Evolutionary conservation across 2,329 filamentous ascomycete genomes (phyloP).

Genomic region (Alternaria longipes): DNA sequence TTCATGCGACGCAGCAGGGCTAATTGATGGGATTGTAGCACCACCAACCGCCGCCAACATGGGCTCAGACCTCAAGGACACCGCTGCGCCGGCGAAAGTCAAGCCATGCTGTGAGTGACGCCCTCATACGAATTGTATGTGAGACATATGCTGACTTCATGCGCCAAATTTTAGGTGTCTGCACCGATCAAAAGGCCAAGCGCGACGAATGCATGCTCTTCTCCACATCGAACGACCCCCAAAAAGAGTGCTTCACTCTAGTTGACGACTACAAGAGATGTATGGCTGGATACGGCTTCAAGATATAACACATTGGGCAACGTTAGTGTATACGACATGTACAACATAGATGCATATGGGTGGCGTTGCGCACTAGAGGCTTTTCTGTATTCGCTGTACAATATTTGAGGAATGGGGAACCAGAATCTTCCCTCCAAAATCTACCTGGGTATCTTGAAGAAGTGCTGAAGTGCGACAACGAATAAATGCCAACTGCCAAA

Average conservation of each 20-base stretch:
- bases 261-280: constrained; percentile 89
- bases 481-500: neutral
- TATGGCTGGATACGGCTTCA: constrained; percentile 94
- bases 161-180: constrained; percentile 63
- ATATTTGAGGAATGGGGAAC: constrained; percentile 24
- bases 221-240: constrained; percentile 82
- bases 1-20: constrained; percentile 6
- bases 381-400: constrained; percentile 33
- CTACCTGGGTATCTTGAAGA: constrained; percentile 31
- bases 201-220: constrained; percentile 99
- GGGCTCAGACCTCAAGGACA: constrained; percentile 56
- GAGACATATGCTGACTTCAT: neutral
- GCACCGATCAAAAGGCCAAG: constrained; percentile 90
- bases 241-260: constrained; percentile 81
- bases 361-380: constrained; percentile 41
- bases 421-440: constrained; percentile 42
- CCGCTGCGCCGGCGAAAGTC: constrained; percentile 53
- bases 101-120: constrained; percentile 47
- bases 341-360: constrained; percentile 43
- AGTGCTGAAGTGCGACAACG: constrained; percentile 14
- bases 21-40: constrained; percentile 28
- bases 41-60: constrained; percentile 54
- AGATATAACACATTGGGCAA: constrained; percentile 52
- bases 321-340: constrained; percentile 42
- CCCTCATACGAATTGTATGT: neutral